Evolutionary conservation across 1,284 basidiomycete species (phyloP), one percentile per base, ranked within the genome.

Genomic region (Amylostereum areolatum): DNA sequence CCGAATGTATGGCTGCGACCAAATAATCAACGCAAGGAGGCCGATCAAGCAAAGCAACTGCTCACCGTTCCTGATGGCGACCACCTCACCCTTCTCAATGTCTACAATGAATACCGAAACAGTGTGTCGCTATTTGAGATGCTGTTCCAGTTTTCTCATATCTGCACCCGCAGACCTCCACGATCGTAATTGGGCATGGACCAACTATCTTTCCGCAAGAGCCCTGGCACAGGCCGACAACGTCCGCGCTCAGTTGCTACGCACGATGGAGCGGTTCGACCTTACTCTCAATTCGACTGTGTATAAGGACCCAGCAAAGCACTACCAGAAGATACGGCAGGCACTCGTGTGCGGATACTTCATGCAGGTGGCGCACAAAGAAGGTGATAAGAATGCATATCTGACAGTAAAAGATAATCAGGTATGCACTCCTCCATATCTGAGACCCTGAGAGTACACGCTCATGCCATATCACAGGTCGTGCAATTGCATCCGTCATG

Each of bases 321-420:
- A 92, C 62, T 91, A 84, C 69, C 62, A 72, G 52, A 88, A 89
- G 59, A 86, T 99, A 52, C 83, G 92, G 30, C 85, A 88, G 67
- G 86, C 89, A 1, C 75, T 99, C 41, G 87, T 92, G 0, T 91
- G 88, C 62, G 96, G 95, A 0, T 99, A 93, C 77, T 99, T 99
- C 72, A 97, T 97, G 96, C 96, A 98, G 66, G 85, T 96, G 6
- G 96, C 95, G 4, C 93, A 97, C 68, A 92, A 92, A 66, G 91
- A 94, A 62, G 92, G 92, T n/a, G 89, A 92, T 60, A 93, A 92
- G 72, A 83, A 83, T 2, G 78, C 73, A 51, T 95, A 95, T 65
- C 62, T 85, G 56, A 98, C 94, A 0, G 84, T 97, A 55, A 98
- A 97, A 71, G 94, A 98, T 65, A 92, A 95, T 62, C 92, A 95